phyloP scores from a whole-genome alignment of 2,329 filamentous ascomycete species.

The Ceratocystis papillata region DNA sequence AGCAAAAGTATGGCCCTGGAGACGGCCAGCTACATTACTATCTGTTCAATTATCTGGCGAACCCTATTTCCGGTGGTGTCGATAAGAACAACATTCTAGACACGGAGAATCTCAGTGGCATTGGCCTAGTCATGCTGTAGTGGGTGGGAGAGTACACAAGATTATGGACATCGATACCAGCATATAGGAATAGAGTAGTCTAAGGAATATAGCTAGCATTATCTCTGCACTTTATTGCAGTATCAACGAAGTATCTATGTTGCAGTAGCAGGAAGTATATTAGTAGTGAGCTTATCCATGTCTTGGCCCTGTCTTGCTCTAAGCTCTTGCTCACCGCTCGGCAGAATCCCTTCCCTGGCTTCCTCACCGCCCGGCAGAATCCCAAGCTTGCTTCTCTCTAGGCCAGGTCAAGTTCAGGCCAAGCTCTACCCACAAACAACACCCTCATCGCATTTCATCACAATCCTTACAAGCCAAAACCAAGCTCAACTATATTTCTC shows the following conservation, averaged over 20 bases:
- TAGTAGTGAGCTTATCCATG: not conserved
- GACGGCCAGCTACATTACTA: constrained; percentile 96
- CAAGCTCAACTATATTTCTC: too few species aligned
- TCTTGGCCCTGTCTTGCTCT: not conserved
- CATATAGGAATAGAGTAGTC: too few species aligned
- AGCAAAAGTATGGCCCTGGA: constrained; percentile 89
- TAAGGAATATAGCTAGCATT: too few species aligned
- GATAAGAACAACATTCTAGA: constrained; percentile 70
- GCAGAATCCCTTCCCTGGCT: not conserved
- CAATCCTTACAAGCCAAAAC: not conserved
- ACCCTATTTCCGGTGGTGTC: constrained; percentile 75
- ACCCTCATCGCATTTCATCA: not conserved
- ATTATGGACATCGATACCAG: too few species aligned
- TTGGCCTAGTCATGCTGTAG: constrained; percentile 72
- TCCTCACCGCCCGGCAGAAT: constrained; percentile 26
- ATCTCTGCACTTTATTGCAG: too few species aligned
- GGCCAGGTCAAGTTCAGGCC: not conserved
- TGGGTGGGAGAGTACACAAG: constrained; percentile 26
- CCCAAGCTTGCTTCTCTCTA: not conserved
- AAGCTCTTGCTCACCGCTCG: not conserved
- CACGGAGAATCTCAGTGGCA: constrained; percentile 65
- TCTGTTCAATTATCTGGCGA: constrained; percentile 89
- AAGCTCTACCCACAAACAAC: not conserved
- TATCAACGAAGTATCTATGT: too few species aligned
- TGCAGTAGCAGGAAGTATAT: too few species aligned